phyloP scores from a whole-genome alignment of 148 eudicot species.

The Rhododendron mucronatum region DNA sequence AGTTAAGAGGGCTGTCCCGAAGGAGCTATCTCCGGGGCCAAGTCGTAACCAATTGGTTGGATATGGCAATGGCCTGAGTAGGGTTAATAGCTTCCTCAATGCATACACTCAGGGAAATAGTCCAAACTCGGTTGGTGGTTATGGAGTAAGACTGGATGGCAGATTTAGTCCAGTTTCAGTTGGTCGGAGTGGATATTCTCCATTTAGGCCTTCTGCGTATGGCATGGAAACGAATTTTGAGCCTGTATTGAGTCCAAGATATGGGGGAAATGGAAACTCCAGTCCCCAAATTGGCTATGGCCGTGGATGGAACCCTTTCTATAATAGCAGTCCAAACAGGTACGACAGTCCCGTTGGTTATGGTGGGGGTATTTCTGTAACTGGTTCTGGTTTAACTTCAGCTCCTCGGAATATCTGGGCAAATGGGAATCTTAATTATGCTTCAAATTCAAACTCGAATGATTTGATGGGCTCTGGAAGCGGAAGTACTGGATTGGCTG shows the following conservation, averaged over 20 bases:
- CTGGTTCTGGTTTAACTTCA: conserved; percentile 43
- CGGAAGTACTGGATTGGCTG: conserved; percentile 32
- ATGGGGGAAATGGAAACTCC: conserved; percentile 40
- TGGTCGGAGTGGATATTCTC: conserved; percentile 62
- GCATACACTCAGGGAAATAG: conserved; percentile 53
- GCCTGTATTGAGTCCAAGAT: conserved; percentile 46
- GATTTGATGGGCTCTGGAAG: conserved; percentile 41
- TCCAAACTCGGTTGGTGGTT: conserved; percentile 50
- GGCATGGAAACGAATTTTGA: conserved; percentile 52
- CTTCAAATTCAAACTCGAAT: conserved; percentile 35
- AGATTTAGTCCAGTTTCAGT: conserved; percentile 58
- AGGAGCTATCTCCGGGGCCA: conserved; percentile 81
- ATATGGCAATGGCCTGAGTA: conserved; percentile 46
- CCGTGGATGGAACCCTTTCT: conserved; percentile 44
- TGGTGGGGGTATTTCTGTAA: conserved; percentile 47
- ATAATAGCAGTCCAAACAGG: conserved; percentile 41
- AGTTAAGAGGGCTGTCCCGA: conserved; percentile 96
- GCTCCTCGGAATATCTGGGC: conserved; percentile 65
- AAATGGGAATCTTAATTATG: conserved; percentile 41
- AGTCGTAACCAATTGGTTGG: conserved; percentile 52
- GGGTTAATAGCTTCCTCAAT: conserved; percentile 63
- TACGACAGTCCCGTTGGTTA: conserved; percentile 40
- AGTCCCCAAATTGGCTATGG: conserved; percentile 47
- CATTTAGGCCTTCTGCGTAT: conserved; percentile 51
- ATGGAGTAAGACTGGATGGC: conserved; percentile 72